Percentiles rank a stretch among this genome's conserved stretches.
These are phyloP conservation scores for maize (Zea mays) DNA, from an alignment of 176 grass and related monocot species.

Conservation along the genomic window DNA sequence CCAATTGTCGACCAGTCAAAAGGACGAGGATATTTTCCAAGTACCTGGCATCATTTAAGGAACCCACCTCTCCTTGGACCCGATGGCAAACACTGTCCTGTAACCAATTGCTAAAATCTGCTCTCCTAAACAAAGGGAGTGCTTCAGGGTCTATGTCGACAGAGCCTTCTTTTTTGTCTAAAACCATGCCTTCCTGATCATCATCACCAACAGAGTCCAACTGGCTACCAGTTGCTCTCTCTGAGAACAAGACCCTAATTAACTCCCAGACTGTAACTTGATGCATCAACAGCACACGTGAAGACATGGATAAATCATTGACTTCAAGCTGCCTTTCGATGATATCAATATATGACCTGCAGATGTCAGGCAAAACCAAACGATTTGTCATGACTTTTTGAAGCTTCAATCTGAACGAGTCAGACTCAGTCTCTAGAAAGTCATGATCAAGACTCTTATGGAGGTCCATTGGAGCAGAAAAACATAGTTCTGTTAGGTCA, in stretches of 20 bases:
- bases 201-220: conserved; percentile 50
- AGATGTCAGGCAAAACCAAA: conserved; percentile 75
- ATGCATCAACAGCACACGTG: conserved; percentile 73
- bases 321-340: conserved; percentile 80
- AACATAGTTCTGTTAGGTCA: conserved; percentile 69
- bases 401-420: conserved; percentile 66
- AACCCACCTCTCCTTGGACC: conserved; percentile 73
- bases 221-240: conserved; percentile 48
- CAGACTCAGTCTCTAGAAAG: conserved; percentile 47
- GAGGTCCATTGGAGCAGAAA: conserved; percentile 64
- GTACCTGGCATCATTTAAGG: conserved; percentile 73
- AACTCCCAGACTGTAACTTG: conserved; percentile 85
- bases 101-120: conserved; percentile 91
- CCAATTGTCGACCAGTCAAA: conserved; percentile 83
- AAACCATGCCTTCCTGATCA: conserved; percentile 71
- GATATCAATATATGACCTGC: conserved; percentile 69
- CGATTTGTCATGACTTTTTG: conserved; percentile 65
- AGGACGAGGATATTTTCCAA: conserved; percentile 82
- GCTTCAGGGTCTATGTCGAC: conserved; percentile 70
- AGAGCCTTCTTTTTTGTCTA: conserved; percentile 75
- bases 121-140: too few relatives aligned
- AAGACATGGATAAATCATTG: conserved; percentile 61
- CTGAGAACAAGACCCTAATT: conserved; percentile 82
- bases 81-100: conserved; percentile 84
- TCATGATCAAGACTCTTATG: conserved; percentile 71